Percentiles rank a stretch among this genome's conserved stretches.
phyloP scores from a whole-genome alignment of 495 filamentous ascomycete species.

The Talaromyces adpressus region DNA sequence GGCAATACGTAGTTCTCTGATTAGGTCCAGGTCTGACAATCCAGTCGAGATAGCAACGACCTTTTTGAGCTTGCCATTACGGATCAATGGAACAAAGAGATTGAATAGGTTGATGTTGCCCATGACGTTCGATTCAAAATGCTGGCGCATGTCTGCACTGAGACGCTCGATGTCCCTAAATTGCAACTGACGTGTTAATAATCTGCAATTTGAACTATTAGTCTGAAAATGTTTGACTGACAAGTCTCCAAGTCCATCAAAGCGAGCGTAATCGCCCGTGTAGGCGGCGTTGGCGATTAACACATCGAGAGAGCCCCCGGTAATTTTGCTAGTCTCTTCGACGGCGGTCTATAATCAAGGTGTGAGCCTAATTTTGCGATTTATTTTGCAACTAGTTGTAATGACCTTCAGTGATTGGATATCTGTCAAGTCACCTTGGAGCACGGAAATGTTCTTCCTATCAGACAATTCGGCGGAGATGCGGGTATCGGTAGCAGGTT shows the following conservation, averaged over 20 bases:
- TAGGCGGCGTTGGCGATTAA: neutral
- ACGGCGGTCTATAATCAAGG: neutral
- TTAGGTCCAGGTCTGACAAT: conserved; percentile 38
- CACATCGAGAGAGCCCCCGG: neutral
- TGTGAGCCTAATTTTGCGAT: neutral
- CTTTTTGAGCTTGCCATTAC: conserved; percentile 44
- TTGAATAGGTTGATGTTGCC: conserved; percentile 46
- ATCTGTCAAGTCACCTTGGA: conserved; percentile 37
- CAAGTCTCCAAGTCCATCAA: neutral
- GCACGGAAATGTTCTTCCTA: conserved; percentile 37
- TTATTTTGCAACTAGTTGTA: conserved; percentile 15
- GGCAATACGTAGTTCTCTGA: conserved; percentile 22
- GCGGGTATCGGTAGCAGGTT: conserved; percentile 19
- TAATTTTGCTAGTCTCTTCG: neutral
- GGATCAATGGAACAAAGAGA: conserved; percentile 46
- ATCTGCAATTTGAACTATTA: neutral
- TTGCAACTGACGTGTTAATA: neutral
- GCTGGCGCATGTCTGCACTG: conserved; percentile 14
- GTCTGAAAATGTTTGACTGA: neutral
- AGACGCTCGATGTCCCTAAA: conserved; percentile 21
- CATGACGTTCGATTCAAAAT: conserved; percentile 36
- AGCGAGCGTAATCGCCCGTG: neutral
- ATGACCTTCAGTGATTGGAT: conserved; percentile 19
- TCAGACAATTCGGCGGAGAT: conserved; percentile 19
- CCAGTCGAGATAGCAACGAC: conserved; percentile 47